Percentiles rank a stretch among this genome's conserved stretches.
Evolutionary conservation across 1,139 yeast genomes (phyloP).

Genomic region (Yamadazyma membranifaciens): DNA sequence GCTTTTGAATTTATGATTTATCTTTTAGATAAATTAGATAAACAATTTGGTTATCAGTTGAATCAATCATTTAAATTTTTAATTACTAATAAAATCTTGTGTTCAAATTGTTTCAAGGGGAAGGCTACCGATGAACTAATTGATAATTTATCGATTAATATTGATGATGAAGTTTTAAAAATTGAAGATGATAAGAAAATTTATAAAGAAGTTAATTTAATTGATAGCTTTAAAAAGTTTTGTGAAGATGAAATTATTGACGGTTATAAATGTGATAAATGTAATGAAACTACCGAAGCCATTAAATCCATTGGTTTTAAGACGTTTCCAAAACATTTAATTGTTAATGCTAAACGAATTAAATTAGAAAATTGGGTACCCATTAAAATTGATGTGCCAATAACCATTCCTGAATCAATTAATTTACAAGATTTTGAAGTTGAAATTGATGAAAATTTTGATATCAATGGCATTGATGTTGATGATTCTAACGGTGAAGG

Average conservation of each 20-base stretch:
- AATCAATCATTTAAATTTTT: conserved; percentile 63
- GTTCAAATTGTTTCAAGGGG: conserved; percentile 62
- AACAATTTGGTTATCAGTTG: conserved; percentile 41
- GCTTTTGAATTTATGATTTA: conserved; percentile 85
- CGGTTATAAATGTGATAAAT: conserved; percentile 61
- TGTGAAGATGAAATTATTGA: conserved; percentile 59
- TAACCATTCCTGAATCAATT: conserved; percentile 53
- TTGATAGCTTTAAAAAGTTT: conserved; percentile 48
- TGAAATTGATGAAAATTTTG: conserved; percentile 40
- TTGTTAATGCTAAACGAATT: conserved; percentile 76
- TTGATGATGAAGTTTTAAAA: conserved; percentile 38
- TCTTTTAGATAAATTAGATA: conserved; percentile 62
- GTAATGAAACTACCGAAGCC: conserved; percentile 47
- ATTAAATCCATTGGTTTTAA: conserved; percentile 50
- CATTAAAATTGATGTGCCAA: conserved; percentile 72
- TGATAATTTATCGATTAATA: conserved; percentile 69
- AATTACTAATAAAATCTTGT: conserved; percentile 62
- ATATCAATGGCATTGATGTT: conserved; percentile 18
- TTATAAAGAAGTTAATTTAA: conserved; percentile 52
- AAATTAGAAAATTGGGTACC: conserved; percentile 91
- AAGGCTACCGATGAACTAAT: conserved; percentile 55
- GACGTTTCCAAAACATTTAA: conserved; percentile 68
- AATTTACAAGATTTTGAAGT: conserved; percentile 31
- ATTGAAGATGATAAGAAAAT: conserved; percentile 40
- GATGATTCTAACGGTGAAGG: conserved; percentile 15